phyloP scores from a whole-genome alignment of 306 rosid genomes.

The Quercus mongolica region DNA sequence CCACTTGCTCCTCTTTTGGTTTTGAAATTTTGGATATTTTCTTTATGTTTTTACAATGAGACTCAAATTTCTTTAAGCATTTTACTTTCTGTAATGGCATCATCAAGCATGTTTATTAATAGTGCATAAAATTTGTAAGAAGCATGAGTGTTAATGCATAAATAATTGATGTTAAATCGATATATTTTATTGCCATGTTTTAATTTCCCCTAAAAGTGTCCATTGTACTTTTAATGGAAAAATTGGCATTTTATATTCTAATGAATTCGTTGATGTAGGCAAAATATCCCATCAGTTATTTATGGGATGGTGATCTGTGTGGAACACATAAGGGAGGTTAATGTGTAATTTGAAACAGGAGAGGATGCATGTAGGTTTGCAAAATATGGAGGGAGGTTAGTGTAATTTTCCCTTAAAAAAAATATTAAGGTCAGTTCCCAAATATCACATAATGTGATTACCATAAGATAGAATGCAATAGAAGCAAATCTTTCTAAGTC shows the following conservation, averaged over 20 bases:
- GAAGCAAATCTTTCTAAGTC: too few species aligned
- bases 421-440: too few species aligned
- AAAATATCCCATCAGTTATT: too few species aligned
- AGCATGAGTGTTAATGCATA: neutral
- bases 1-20: neutral
- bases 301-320: too few species aligned
- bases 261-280: too few species aligned
- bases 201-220: neutral
- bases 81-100: neutral
- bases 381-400: too few species aligned
- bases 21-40: neutral
- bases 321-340: too few species aligned
- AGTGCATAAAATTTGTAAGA: neutral
- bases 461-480: too few species aligned
- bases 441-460: too few species aligned
- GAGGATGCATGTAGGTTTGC: too few species aligned
- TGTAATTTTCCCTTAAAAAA: too few species aligned
- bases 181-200: neutral
- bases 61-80: neutral
- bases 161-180: neutral
- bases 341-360: too few species aligned
- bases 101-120: neutral
- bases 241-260: neutral
- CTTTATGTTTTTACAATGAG: neutral
- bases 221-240: neutral